Base-by-base conservation (phyloP, 441 rosid species). In the Cnidoscolus chayamansa region DNA sequence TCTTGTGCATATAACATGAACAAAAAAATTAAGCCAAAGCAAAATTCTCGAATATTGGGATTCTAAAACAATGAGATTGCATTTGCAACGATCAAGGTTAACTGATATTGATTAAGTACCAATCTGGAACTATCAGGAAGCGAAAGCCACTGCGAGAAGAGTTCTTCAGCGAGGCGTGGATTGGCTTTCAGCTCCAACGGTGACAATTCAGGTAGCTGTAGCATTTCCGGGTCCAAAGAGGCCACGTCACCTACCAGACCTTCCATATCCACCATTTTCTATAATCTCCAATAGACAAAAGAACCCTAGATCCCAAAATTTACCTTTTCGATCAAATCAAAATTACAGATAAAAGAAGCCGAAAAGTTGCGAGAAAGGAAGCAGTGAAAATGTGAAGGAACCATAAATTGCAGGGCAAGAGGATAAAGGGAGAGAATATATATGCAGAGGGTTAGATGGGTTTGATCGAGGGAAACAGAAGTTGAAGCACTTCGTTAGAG, bases 91-190 rank as follows among this genome's bases (percentile, higher is more conserved):
- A 60, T 45, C 0, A 49, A 1, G 30, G 10, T 25, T 1, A 17
- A 57, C 45, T 20, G 45, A 30, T 2, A 67, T 67, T 16, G 40
- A 8, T 15, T 10, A 17, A 32, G n/a, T 87, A 91, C 97, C 97
- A 86, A 82, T 53, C 83, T 86, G 58, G 57, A 69, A 76, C 91
- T 84, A 30, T 89, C 90, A 3, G 94, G 89, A 37, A 90, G 90
- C 20, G 98, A 91, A 78, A 91, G 97, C 97, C 98, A 93, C 77
- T 80, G 88, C 31, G 87, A 85, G 84, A 88, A 91, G 73, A 91
- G 81, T 51, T 78, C 79, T 67, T 88, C 86, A 19, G 87, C 88
- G 57, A 87, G 77, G 50, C 76, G 76, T 55, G 86, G 81, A 66
- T 79, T 81, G 10, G 86, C 63, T 81, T 90, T 88, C 47, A 90